These are phyloP conservation scores for Tephrocybe rancida DNA, from an alignment of 768 basidiomycete species.

Conservation along the genomic window DNA sequence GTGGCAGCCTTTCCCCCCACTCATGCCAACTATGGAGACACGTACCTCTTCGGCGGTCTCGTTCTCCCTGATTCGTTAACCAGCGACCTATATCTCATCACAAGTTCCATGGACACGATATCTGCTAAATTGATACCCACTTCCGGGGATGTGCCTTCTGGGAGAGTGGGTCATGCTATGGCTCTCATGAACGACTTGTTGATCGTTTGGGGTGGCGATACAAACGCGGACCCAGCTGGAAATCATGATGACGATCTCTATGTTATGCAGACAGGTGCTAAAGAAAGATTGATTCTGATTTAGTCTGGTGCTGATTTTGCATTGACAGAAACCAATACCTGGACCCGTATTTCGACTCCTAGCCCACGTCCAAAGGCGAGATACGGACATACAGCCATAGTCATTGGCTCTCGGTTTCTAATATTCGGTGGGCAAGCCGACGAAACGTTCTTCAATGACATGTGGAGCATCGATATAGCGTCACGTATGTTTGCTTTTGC, in stretches of 20 bases:
- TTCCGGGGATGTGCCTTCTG: constrained; percentile 81
- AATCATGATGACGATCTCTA: constrained; percentile 90
- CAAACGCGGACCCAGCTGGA: constrained; percentile 71
- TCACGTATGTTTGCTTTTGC: constrained; percentile 59
- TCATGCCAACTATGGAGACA: too few relatives aligned
- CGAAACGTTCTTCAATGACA: constrained; percentile 88
- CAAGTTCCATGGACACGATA: constrained; percentile 60
- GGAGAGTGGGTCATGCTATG: constrained; percentile 93
- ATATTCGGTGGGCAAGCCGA: constrained; percentile 98
- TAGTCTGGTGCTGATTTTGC: neutral
- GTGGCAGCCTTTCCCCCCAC: too few relatives aligned
- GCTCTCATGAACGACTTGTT: constrained; percentile 93
- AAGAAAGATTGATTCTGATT: too few relatives aligned
- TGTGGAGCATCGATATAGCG: constrained; percentile 95
- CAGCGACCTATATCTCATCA: constrained; percentile 93
- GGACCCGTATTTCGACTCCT: constrained; percentile 84
- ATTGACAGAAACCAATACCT: constrained; percentile 81
- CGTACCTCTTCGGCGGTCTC: constrained; percentile 95
- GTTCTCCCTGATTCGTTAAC: constrained; percentile 80
- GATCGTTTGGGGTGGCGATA: constrained; percentile 98
- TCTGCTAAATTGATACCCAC: constrained; percentile 83
- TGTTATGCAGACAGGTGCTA: constrained; percentile 36
- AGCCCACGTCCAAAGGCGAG: constrained; percentile 81
- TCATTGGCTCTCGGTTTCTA: constrained; percentile 88
- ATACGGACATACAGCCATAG: constrained; percentile 93